Evolutionary conservation across 1,284 basidiomycete species (phyloP).

Genomic region (Lentinula novae-zelandiae): DNA sequence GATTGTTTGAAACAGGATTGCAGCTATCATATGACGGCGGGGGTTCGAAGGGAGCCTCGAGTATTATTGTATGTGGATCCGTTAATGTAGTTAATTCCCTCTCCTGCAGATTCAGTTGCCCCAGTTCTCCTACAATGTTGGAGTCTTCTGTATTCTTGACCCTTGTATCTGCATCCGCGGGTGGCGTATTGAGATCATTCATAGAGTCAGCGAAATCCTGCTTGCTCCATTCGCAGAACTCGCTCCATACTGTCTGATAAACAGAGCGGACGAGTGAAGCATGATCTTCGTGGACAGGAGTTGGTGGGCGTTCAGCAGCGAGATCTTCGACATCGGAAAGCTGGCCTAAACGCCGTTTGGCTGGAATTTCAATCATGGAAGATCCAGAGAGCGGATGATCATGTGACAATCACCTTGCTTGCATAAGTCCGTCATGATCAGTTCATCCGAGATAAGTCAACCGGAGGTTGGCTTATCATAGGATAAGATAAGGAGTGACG

Average conservation of each 20-base stretch:
- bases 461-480: no score
- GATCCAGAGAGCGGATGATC: no score
- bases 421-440: no score
- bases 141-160: neutral
- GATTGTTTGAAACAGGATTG: slow-evolving; percentile 39
- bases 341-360: neutral
- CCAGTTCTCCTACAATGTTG: neutral
- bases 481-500: no score
- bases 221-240: slow-evolving; percentile 9
- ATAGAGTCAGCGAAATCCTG: neutral
- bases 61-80: neutral
- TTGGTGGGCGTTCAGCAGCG: neutral
- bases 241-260: neutral
- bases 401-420: no score
- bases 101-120: neutral
- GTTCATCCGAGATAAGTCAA: no score
- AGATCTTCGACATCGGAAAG: neutral
- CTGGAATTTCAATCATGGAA: neutral
- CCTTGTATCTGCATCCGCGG: neutral
- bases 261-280: neutral
- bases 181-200: neutral
- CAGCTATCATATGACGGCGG: slow-evolving; percentile 48
- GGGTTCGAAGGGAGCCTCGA: slow-evolving; percentile 21
- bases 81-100: neutral
- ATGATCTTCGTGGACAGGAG: neutral